Conservation (phyloP, 2,329 filamentous ascomycete genomes). For the Sclerotinia trifoliorum region DNA sequence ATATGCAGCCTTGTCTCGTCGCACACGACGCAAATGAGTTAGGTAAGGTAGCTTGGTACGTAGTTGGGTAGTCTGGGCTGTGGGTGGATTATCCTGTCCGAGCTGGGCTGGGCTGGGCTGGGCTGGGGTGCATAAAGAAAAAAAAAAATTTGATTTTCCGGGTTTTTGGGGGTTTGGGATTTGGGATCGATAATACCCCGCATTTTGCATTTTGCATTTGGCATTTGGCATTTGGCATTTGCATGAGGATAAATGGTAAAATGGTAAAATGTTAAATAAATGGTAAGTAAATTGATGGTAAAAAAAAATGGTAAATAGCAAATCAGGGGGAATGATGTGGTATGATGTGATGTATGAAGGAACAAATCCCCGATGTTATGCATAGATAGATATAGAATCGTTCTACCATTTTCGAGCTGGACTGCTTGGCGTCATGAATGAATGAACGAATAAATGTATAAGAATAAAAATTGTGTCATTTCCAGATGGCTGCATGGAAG, state of each 20-base stretch:
- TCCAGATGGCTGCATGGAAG: not conserved
- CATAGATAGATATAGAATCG: not conserved
- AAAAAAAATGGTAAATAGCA: not conserved
- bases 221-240: not conserved
- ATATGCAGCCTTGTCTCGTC: not conserved
- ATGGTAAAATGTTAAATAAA: not conserved
- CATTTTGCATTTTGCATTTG: not conserved
- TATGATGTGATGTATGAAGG: not conserved
- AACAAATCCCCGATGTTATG: not conserved
- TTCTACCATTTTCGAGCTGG: no score
- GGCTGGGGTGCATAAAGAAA: not conserved
- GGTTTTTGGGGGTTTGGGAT: not conserved
- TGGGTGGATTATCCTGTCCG: no score
- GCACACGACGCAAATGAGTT: not conserved
- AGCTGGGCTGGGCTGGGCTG: not conserved
- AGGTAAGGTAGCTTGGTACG: not conserved
- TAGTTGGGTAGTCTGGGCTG: no score
- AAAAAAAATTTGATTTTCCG: not conserved
- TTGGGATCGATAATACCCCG: conserved; percentile 4
- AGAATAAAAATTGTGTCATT: no score
- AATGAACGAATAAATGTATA: no score
- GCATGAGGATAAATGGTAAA: not conserved
- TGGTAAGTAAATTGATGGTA: not conserved
- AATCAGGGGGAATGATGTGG: not conserved
- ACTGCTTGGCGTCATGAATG: no score